Percentiles rank a stretch among this genome's conserved stretches.
phyloP scores from a whole-genome alignment of 2,329 filamentous ascomycete genomes.

The Rhynchosporium agropyri region DNA sequence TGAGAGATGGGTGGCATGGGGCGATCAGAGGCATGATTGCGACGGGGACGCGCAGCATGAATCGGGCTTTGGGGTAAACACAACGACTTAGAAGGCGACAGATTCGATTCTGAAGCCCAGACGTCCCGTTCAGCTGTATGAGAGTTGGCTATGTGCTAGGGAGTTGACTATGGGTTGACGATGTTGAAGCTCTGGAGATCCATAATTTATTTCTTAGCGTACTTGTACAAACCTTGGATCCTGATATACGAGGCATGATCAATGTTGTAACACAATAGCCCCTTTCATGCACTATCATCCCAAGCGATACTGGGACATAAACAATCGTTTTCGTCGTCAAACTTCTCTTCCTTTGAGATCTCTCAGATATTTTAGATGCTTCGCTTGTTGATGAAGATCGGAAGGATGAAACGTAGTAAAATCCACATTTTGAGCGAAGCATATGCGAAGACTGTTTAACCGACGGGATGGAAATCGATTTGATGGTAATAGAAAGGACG shows the following conservation, averaged over 20 bases:
- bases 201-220: slow-evolving; percentile 17
- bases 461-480: too few species aligned
- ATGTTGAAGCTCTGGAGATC: slow-evolving; percentile 1
- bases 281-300: too few species aligned
- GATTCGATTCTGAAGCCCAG: not conserved
- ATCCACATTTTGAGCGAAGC: too few species aligned
- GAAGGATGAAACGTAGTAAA: too few species aligned
- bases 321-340: too few species aligned
- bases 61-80: slow-evolving; percentile 17
- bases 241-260: not conserved
- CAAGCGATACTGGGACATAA: too few species aligned
- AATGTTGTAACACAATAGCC: not conserved
- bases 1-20: slow-evolving; percentile 35
- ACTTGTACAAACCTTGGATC: not conserved
- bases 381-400: too few species aligned
- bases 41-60: slow-evolving; percentile 23
- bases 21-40: slow-evolving; percentile 35
- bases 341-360: too few species aligned
- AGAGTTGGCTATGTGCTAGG: not conserved
- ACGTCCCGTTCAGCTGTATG: not conserved
- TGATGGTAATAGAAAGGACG: too few species aligned
- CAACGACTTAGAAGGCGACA: not conserved
- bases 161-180: not conserved
- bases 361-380: too few species aligned
- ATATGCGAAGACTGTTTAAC: too few species aligned